Base-by-base conservation (phyloP, 192 early-diverging fungal genomes). In the Rhizoclosmatium globosum region DNA sequence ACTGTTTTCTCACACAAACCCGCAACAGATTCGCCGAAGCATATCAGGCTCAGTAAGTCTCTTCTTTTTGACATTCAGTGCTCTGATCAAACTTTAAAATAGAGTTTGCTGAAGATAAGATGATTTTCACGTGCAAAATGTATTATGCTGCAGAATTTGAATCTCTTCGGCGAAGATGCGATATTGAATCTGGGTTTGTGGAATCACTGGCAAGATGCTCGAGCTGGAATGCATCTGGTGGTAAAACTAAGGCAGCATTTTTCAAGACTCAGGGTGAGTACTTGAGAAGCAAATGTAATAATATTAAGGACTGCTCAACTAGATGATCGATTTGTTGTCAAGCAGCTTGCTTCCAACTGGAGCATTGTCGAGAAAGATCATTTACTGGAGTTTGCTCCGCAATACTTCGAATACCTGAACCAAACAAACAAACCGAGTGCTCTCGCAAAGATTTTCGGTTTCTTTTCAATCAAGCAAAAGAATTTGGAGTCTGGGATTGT, bases 231-330 rank as follows among this genome's bases (percentile, higher is more conserved):
- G 72, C 81, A 19, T 46, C 19, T 21, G 86, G 86, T 4, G 86
- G 86, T 43, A 87, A 87, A 74, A 78, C 67, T 59, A 71, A 70
- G 67, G 82, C 82, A 1, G 68, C 66, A 1, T 87, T 87, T 42
- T 93, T 92, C 76, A 94, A 94, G 77, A 92, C 93, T 42, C 74
- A 87, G 84, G 93, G 93, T 93, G 82, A 61, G 48, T 72, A 13
- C 1, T 39, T 65, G 7, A 31, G 0, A 31, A 31, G 31, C 0
- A 31, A 31, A 31, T 31, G 31, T 31, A 31, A 31, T 31, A 31
- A 31, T 31, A 31, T 31, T 31, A 31, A 31, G 31, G 31, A 31
- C 31, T 31, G 31, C 31, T 31, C 31, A 31, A 31, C 31, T 66
- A 94, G 86, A 87, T 68, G 86, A 87, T 44, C 46, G 50, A 19